A percentile compares a stretch with the other conserved stretches of the same genome.
Conservation (phyloP, 2,329 filamentous ascomycete species). For the Akanthomyces lecanii region DNA sequence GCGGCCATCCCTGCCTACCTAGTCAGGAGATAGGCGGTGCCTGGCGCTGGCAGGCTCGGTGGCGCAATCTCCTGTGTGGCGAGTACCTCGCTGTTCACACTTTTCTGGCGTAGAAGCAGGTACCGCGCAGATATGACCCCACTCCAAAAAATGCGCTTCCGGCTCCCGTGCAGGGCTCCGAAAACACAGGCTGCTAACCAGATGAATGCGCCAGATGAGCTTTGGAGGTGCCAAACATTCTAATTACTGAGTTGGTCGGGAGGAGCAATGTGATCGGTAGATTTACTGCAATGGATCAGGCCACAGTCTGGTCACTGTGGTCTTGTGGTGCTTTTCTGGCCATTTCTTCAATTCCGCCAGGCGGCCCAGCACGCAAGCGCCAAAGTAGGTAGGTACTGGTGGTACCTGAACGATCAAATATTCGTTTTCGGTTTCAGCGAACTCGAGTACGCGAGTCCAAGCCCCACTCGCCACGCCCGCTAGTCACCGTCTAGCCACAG, state of each 20-base stretch:
- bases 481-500: too few species aligned
- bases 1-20: background rate
- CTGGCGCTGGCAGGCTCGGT: background rate
- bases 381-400: too few species aligned
- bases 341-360: background rate
- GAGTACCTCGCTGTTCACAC: background rate
- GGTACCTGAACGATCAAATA: too few species aligned
- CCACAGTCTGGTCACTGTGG: background rate
- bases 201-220: too few species aligned
- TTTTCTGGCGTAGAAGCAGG: background rate
- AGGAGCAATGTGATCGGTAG: background rate
- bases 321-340: background rate
- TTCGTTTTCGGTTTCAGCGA: conserved; percentile 12
- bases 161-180: conserved; percentile 1
- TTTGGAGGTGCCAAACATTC: too few species aligned
- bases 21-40: conserved; percentile 12
- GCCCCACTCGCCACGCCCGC: background rate
- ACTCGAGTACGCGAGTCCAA: conserved; percentile 6
- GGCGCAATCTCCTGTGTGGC: conserved; percentile 2
- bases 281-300: background rate
- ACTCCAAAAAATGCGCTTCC: conserved; percentile 2
- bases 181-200: too few species aligned
- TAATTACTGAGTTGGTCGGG: too few species aligned
- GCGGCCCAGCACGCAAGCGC: too few species aligned
- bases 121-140: background rate